Evolutionary conservation across 208 protist genomes (phyloP).

Genomic region (Trypanosoma caninum): DNA sequence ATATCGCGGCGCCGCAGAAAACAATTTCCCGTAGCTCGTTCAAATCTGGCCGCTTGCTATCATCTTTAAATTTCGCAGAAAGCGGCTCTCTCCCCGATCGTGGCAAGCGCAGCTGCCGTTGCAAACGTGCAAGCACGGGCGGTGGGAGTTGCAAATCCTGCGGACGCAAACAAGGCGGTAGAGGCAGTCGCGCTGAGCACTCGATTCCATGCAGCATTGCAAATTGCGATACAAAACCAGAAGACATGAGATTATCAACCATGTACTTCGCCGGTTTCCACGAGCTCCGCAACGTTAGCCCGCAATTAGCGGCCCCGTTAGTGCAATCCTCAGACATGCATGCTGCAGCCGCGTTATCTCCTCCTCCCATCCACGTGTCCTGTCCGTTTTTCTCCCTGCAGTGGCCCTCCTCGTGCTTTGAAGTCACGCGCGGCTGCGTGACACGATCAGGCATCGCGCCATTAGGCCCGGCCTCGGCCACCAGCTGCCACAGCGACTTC

Average conservation of each 20-base stretch:
- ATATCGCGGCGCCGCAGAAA: neutral
- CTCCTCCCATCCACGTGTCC: neutral
- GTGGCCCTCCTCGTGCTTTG: neutral
- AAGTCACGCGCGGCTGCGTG: slow-evolving; percentile 12
- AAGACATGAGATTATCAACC: slow-evolving; percentile 38
- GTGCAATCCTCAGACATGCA: too few species aligned
- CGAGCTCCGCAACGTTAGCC: slow-evolving; percentile 39
- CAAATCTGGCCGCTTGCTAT: slow-evolving; percentile 14
- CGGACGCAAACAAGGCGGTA: slow-evolving; percentile 40
- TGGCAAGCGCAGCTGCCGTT: slow-evolving; percentile 1
- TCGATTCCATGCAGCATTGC: slow-evolving; percentile 39
- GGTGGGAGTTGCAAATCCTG: slow-evolving; percentile 41
- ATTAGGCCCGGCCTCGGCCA: slow-evolving; percentile 57
- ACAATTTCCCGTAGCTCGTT: slow-evolving; percentile 23
- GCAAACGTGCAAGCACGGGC: slow-evolving; percentile 19
- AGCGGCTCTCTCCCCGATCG: neutral
- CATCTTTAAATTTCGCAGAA: neutral
- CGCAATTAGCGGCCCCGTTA: neutral
- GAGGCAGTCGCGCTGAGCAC: slow-evolving; percentile 30
- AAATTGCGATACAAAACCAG: slow-evolving; percentile 37
- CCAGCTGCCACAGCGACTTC: slow-evolving; percentile 75
- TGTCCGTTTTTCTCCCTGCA: neutral
- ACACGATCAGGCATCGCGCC: slow-evolving; percentile 48
- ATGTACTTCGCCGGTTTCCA: slow-evolving; percentile 44
- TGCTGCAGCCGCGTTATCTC: neutral